Evolutionary conservation across 305 asterid species (phyloP), one percentile per base, ranked within the genome.

Genomic region (Solanum aculeatissimum): DNA sequence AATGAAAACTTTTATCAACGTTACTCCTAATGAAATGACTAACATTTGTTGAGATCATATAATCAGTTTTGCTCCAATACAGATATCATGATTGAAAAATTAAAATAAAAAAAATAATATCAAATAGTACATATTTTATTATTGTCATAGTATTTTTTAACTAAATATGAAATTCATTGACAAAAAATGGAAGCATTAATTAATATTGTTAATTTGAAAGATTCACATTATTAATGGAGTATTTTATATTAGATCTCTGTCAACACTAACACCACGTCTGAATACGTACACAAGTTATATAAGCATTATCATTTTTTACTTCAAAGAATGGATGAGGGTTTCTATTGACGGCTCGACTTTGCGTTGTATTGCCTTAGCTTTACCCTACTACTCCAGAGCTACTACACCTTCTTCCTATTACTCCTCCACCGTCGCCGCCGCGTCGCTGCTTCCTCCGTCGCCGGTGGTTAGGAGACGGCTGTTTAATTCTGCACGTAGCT

Each of bases 321-420:
- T 0, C 1, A 14, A 84, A 85, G 89, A n/a, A 85, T 93, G 92
- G 93, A 91, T 93, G 97, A 91, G 95, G 93, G 93, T 90, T 93
- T 90, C 66, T 2, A 68, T 45, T 84, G 83, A 74, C 47, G 74
- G 83, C 84, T 69, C 84, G 71, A 84, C 84, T 81, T 72, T 86
- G 62, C 70, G n/a, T 25, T 70, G 54, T 62, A 84, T 88, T 47
- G 88, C 92, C 87, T 90, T 70, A 51, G 89, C 86, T 15, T 83
- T 81, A 72, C 89, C 89, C 89, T 35, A 58, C 60, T 35, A 58
- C 60, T 49, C 40, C 49, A 87, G 58, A 85, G 16, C 35, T 12
- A 16, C 68, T 49, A 42, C 27, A 51, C 51, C 80, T 14, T 45
- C 81, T n/a, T 54, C 71, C 32, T 80, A 49, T 85, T 47, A 40